phyloP scores from a whole-genome alignment of 192 early-diverging fungal species.

The Coemansia biformis region DNA sequence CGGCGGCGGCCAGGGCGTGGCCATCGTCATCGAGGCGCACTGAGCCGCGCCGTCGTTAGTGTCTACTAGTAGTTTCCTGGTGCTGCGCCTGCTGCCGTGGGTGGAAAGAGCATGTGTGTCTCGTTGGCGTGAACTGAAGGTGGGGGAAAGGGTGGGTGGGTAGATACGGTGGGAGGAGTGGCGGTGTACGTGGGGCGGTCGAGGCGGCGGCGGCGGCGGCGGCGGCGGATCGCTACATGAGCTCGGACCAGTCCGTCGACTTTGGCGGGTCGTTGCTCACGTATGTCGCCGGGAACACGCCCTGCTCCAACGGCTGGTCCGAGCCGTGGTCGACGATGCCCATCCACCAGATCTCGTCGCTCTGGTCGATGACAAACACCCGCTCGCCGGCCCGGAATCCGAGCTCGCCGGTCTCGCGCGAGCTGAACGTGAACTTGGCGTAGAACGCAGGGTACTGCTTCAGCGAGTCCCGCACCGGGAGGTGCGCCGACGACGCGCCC shows the following conservation, averaged over 20 bases:
- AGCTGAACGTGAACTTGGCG: slow-evolving; percentile 67
- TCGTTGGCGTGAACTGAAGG: too few species aligned
- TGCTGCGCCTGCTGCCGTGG: too few species aligned
- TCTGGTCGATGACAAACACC: slow-evolving; percentile 70
- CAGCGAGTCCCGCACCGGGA: slow-evolving; percentile 52
- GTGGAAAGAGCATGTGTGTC: too few species aligned
- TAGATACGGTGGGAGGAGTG: too few species aligned
- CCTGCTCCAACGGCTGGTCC: slow-evolving; percentile 56
- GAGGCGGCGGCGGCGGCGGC: too few species aligned
- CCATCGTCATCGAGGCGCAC: slow-evolving; percentile 61
- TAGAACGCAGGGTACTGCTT: slow-evolving; percentile 57
- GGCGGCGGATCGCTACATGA: too few species aligned
- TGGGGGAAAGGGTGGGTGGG: too few species aligned
- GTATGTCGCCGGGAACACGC: slow-evolving; percentile 76
- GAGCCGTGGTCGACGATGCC: slow-evolving; percentile 61
- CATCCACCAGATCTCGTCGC: slow-evolving; percentile 82
- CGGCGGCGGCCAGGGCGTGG: slow-evolving; percentile 87
- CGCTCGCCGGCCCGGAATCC: slow-evolving; percentile 63
- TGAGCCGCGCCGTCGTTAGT: too few species aligned
- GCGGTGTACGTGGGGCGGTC: too few species aligned
- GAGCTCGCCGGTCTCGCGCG: slow-evolving; percentile 70
- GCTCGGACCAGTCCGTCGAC: slow-evolving; percentile 43
- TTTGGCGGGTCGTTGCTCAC: slow-evolving; percentile 52
- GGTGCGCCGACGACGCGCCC: slow-evolving; percentile 20
- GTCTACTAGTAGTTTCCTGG: too few species aligned